Conservation (phyloP, 352 stramenopile genomes). For the Phytophthora hibernalis region DNA sequence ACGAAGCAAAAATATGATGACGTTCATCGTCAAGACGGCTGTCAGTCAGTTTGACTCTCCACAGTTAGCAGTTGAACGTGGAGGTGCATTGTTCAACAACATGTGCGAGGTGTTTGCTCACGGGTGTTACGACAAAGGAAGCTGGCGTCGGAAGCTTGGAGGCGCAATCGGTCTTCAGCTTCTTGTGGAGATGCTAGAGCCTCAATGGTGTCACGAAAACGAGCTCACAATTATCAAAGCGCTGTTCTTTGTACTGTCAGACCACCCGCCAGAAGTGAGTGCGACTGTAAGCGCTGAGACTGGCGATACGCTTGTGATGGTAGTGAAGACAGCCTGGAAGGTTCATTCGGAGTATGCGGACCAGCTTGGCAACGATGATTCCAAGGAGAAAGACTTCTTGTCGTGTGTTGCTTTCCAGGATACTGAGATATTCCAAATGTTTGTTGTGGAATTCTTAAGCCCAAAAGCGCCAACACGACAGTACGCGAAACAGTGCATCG, state of each 20-base stretch:
- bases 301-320: slow-evolving; percentile 62
- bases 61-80: slow-evolving; percentile 54
- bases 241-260: slow-evolving; percentile 88
- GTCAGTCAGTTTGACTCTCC: slow-evolving; percentile 45
- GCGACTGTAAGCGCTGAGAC: slow-evolving; percentile 79
- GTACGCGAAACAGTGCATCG: slow-evolving; percentile 80
- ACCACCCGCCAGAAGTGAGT: slow-evolving; percentile 87
- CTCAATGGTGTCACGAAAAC: slow-evolving; percentile 89
- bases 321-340: slow-evolving; percentile 65
- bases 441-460: slow-evolving; percentile 89
- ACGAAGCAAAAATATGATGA: slow-evolving; percentile 55
- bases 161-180: slow-evolving; percentile 73
- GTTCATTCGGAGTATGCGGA: slow-evolving; percentile 50
- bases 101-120: slow-evolving; percentile 87
- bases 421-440: slow-evolving; percentile 87
- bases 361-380: slow-evolving; percentile 38
- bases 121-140: slow-evolving; percentile 87
- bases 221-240: slow-evolving; percentile 85
- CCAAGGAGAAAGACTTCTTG: slow-evolving; percentile 67
- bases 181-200: slow-evolving; percentile 69
- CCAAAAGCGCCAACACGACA: slow-evolving; percentile 68
- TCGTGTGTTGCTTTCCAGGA: slow-evolving; percentile 84
- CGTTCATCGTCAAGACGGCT: slow-evolving; percentile 62
- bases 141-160: slow-evolving; percentile 85
- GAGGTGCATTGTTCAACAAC: slow-evolving; percentile 75